Evolutionary conservation across 192 early-diverging fungal species (phyloP).

Genomic region (Haplosporangium gracile): DNA sequence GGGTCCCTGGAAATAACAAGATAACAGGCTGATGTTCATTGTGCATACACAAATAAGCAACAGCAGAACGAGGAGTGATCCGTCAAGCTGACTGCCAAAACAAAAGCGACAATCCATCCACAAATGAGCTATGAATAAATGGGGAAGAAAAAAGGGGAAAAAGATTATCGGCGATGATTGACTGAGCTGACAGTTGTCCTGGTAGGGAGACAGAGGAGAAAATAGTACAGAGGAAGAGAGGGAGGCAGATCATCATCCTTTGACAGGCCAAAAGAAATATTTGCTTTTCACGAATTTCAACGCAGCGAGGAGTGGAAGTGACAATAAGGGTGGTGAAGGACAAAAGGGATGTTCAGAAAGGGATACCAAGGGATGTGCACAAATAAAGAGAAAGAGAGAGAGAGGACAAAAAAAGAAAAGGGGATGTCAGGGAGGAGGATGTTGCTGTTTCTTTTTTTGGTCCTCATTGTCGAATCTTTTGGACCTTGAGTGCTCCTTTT

Average conservation of each 20-base stretch:
- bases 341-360: background rate
- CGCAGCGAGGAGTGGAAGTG: background rate
- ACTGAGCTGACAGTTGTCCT: background rate
- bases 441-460: background rate
- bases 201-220: background rate
- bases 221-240: background rate
- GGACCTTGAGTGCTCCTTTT: background rate
- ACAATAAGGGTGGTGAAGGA: background rate
- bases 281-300: background rate
- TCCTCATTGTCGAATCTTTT: background rate
- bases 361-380: too few relatives aligned
- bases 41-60: background rate
- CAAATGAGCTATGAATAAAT: background rate
- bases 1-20: background rate
- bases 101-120: background rate
- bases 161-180: constrained; percentile 5
- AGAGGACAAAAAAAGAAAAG: too few relatives aligned
- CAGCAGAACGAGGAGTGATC: background rate
- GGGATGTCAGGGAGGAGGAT: background rate
- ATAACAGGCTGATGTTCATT: background rate
- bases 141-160: background rate
- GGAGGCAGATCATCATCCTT: background rate
- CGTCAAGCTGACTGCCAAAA: background rate
- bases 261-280: background rate
- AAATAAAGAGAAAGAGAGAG: background rate